Conservation (phyloP, 495 filamentous ascomycete species). For the Lineolata rhizophorae region DNA sequence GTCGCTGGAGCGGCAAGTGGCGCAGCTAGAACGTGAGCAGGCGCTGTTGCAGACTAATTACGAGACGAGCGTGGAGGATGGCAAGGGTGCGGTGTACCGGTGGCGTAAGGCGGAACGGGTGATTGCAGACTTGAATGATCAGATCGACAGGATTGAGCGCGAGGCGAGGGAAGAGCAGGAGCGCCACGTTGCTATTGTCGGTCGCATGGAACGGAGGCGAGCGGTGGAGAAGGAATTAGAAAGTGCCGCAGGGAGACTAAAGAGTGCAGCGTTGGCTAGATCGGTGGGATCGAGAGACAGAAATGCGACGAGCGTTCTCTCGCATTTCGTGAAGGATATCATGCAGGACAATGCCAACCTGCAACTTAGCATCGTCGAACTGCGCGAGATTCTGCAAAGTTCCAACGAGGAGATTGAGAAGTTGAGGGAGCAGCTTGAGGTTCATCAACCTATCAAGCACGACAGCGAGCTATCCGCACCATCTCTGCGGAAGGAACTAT, state of each 20-base stretch:
- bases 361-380: conserved; percentile 70
- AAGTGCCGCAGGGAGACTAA: conserved; percentile 51
- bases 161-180: conserved; percentile 69
- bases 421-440: conserved; percentile 61
- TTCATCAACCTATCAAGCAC: conserved; percentile 43
- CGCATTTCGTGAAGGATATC: conserved; percentile 87
- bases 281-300: no score
- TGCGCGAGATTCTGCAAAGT: conserved; percentile 73
- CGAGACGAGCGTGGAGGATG: conserved; percentile 40
- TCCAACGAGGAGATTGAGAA: conserved; percentile 88
- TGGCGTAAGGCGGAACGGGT: conserved; percentile 67
- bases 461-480: conserved; percentile 20
- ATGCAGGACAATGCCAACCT: conserved; percentile 87
- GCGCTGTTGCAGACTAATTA: conserved; percentile 42
- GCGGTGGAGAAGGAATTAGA: conserved; percentile 50
- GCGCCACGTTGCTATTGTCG: conserved; percentile 57
- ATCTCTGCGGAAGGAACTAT: conserved; percentile 47
- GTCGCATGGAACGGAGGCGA: conserved; percentile 56
- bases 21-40: conserved; percentile 62
- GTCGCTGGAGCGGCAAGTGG: conserved; percentile 56
- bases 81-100: conserved; percentile 50
- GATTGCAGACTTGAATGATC: conserved; percentile 52
- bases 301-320: conserved; percentile 34
- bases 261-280: conserved; percentile 50
- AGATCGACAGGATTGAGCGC: conserved; percentile 72